Percentiles rank a stretch among this genome's conserved stretches.
phyloP scores from a whole-genome alignment of 148 eudicot species.

The Gaultheria prostrata region DNA sequence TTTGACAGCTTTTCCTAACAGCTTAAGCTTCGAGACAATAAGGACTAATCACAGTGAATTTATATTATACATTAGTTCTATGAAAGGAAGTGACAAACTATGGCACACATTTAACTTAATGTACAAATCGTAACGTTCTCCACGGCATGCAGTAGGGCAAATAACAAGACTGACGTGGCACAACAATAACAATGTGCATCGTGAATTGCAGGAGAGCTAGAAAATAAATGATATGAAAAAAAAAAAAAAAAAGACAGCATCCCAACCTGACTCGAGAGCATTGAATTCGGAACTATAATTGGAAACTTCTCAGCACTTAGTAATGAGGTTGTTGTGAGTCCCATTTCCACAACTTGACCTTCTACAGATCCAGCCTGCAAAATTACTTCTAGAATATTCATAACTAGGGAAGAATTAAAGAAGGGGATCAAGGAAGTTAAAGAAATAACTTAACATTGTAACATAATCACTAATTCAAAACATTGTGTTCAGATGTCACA shows the following conservation, averaged over 20 bases:
- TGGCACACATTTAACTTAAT: neutral
- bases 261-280: constrained; percentile 90
- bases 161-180: neutral
- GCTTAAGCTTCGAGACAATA: neutral
- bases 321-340: constrained; percentile 78
- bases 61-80: neutral
- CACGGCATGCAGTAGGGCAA: neutral
- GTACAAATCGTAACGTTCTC: neutral
- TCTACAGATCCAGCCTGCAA: constrained; percentile 96
- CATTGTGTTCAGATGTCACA: neutral
- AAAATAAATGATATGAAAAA: neutral
- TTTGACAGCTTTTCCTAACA: neutral
- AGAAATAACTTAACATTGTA: neutral
- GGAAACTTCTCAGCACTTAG: constrained; percentile 86
- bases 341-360: constrained; percentile 98
- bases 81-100: neutral
- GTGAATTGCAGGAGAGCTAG: neutral
- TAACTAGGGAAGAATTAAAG: neutral
- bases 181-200: neutral
- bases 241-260: constrained; percentile 5
- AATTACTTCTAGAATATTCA: constrained; percentile 3
- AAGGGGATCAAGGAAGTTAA: neutral
- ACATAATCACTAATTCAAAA: constrained; percentile 11
- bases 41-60: neutral
- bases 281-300: constrained; percentile 81